Evolutionary conservation across 2,329 filamentous ascomycete species (phyloP).

Genomic region (Macrophomina pseudophaseolina): DNA sequence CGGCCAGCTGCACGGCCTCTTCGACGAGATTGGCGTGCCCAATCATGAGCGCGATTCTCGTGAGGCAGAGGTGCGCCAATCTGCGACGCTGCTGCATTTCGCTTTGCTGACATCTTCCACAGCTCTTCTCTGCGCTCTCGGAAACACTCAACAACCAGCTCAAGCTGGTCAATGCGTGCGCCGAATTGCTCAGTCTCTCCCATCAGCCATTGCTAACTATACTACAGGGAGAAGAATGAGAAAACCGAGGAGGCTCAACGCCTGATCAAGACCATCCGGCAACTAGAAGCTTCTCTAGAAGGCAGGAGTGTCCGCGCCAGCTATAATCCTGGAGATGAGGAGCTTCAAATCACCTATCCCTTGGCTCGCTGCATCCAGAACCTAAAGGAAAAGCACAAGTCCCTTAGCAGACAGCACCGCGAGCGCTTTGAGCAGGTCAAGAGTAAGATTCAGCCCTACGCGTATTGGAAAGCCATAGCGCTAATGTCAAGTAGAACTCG

Average conservation of each 20-base stretch:
- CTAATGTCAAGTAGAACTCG: constrained; percentile 69
- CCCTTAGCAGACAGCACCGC: constrained; percentile 80
- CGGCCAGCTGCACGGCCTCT: constrained; percentile 88
- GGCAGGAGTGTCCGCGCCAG: constrained; percentile 70
- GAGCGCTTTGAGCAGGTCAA: constrained; percentile 96
- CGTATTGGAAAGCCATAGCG: background rate
- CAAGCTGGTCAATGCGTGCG: constrained; percentile 73
- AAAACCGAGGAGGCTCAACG: constrained; percentile 88
- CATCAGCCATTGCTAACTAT: constrained; percentile 27
- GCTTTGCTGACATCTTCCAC: constrained; percentile 31
- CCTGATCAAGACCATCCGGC: constrained; percentile 82
- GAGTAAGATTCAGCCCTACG: constrained; percentile 62
- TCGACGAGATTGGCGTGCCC: constrained; percentile 97
- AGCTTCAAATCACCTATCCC: constrained; percentile 80
- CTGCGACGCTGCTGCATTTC: background rate
- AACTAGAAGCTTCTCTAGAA: constrained; percentile 91
- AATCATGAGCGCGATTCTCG: constrained; percentile 88
- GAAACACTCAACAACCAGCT: constrained; percentile 92
- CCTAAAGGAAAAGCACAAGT: constrained; percentile 84
- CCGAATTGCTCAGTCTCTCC: constrained; percentile 21
- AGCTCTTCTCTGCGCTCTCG: constrained; percentile 92
- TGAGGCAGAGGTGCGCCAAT: constrained; percentile 77
- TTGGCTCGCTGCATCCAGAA: constrained; percentile 77
- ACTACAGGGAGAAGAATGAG: constrained; percentile 77
- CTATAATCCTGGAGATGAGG: constrained; percentile 70